These are phyloP conservation scores for Apiotrichum montevideense DNA, from an alignment of 1,284 basidiomycete species.

Conservation along the genomic window DNA sequence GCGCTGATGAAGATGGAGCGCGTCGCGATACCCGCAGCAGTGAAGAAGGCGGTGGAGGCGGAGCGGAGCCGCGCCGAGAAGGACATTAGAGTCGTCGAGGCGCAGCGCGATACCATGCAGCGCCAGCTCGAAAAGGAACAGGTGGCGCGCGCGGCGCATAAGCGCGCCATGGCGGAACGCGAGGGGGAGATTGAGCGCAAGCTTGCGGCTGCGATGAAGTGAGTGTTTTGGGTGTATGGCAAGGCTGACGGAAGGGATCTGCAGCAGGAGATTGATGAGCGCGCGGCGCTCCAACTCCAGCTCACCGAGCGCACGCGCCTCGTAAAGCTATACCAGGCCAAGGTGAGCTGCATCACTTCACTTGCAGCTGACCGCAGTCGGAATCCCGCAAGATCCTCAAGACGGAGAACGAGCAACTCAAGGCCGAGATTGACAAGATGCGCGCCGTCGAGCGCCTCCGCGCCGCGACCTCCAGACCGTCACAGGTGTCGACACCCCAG, in stretches of 20 bases:
- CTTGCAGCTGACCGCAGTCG: constrained; percentile 10
- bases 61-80: constrained; percentile 13
- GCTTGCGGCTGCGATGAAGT: constrained; percentile 14
- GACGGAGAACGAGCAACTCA: constrained; percentile 20
- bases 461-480: too few relatives aligned
- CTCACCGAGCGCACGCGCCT: constrained; percentile 24
- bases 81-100: constrained; percentile 12
- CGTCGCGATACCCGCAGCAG: constrained; percentile 1
- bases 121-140: constrained; percentile 25
- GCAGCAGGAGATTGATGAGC: constrained; percentile 13
- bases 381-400: constrained; percentile 25
- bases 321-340: constrained; percentile 21
- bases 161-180: constrained; percentile 12
- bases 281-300: constrained; percentile 8
- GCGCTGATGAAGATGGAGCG: background rate
- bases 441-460: too few relatives aligned
- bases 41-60: constrained; percentile 5
- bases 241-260: constrained; percentile 3
- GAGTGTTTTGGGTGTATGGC: constrained; percentile 1
- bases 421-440: constrained; percentile 18
- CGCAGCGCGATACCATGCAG: constrained; percentile 19
- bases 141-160: background rate
- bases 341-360: constrained; percentile 13
- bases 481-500: too few relatives aligned
- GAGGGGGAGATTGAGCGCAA: constrained; percentile 15